Percentiles rank a stretch among this genome's conserved stretches.
These are phyloP conservation scores for Candida silvicultrix DNA, from an alignment of 805 yeast species.

Conservation along the genomic window DNA sequence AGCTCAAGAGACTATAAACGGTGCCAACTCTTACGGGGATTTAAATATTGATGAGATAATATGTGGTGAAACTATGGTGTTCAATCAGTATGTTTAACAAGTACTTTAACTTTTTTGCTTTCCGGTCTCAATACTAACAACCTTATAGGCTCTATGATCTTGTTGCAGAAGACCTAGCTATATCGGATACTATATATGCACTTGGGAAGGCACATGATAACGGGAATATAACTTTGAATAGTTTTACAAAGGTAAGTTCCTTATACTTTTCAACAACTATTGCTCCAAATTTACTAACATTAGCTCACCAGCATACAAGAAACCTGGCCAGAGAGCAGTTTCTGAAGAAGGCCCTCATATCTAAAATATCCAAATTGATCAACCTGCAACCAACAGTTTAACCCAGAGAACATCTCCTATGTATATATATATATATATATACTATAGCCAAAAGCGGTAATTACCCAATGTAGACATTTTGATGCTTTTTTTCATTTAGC, in stretches of 20 bases:
- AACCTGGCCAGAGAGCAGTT: constrained; percentile 62
- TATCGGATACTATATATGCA: constrained; percentile 59
- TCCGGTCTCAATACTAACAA: constrained; percentile 5
- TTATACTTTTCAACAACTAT: no score
- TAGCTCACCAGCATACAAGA: constrained; percentile 38
- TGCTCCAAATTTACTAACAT: no score
- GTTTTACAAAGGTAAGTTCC: constrained; percentile 37
- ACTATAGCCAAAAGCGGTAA: not conserved
- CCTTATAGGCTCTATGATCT: constrained; percentile 39
- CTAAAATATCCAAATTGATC: constrained; percentile 27
- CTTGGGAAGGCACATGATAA: constrained; percentile 50
- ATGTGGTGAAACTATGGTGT: constrained; percentile 44
- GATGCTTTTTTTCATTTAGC: no score
- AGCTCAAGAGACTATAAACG: constrained; percentile 25
- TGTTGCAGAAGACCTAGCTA: constrained; percentile 60
- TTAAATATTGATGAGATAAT: constrained; percentile 38
- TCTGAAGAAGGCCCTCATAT: constrained; percentile 39
- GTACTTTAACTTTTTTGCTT: no score
- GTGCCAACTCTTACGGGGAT: constrained; percentile 24
- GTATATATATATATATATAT: not conserved
- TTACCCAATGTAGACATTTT: not conserved
- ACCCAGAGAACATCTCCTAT: no score
- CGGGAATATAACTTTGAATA: constrained; percentile 37
- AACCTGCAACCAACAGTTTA: constrained; percentile 6
- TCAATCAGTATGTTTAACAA: constrained; percentile 41